Evolutionary conservation across 345 rosid genomes (phyloP), one percentile per base, ranked within the genome.

Genomic region (Moricandia arvensis): DNA sequence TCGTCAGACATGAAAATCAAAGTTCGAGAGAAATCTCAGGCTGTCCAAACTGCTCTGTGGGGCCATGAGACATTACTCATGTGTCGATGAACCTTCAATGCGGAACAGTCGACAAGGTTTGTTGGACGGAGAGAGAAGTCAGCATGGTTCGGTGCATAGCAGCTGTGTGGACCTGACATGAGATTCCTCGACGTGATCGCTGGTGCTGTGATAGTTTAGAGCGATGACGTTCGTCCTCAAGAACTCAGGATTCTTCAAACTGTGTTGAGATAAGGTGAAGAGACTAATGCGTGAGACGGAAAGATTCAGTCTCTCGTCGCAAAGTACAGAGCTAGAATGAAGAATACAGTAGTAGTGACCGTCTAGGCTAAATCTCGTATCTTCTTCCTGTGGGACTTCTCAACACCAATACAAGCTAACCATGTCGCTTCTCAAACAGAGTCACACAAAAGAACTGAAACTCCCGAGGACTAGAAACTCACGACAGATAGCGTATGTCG

Each of bases 71-170:
- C 75, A 80, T 84, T 7, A 90, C 96, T 7, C 92, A 88, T 66
- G 71, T 86, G 38, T 80, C 85, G 29, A 90, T 88, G 96, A 88
- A 82, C 60, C 81, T 90, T 57, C 4, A 76, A 86, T 13, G 86
- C 86, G 71, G 88, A 88, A 75, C 86, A 79, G 0, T 76, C 88
- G 13, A 88, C 76, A 79, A 85, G 57, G 83, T 84, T 88, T 92
- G 96, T 38, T 85, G 12, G 92, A 90, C 18, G 82, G 77, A 5
- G 90, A 90, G 86, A 85, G 84, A 88, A 88, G 80, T 83, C 82
- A 90, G 89, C 84, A 90, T 90, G 92, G 58, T 86, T n/a, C n/a
- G 18, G 68, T 88, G 86, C 92, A 90, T n/a, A n/a, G n/a, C n/a
- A 72, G 92, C 89, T 18, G 81, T 83, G 92, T 86, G 33, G 96